These are phyloP conservation scores for Clausena lansium DNA, from an alignment of 345 rosid species.

Conservation along the genomic window DNA sequence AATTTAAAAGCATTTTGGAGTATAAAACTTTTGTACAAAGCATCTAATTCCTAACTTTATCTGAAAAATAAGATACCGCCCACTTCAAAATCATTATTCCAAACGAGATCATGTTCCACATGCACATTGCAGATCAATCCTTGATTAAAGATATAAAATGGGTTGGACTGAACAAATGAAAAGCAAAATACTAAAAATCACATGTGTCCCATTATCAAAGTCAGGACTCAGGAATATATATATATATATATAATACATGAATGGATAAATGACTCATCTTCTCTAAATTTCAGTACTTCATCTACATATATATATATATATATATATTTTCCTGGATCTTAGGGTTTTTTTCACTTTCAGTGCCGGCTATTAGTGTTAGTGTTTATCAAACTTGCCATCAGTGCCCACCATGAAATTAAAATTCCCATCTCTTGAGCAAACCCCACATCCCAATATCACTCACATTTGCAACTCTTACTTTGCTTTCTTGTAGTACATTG, in stretches of 20 bases:
- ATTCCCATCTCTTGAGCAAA: neutral
- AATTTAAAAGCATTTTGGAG: neutral
- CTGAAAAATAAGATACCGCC: neutral
- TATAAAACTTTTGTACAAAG: too few species aligned
- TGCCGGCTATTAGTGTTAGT: neutral
- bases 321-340: neutral
- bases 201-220: neutral
- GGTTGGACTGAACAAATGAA: neutral
- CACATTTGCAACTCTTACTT: conserved; percentile 1
- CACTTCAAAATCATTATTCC: neutral
- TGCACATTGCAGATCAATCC: neutral
- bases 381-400: neutral
- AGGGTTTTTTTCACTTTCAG: neutral
- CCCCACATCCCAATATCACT: neutral
- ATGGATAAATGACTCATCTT: too few species aligned
- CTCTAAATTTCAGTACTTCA: neutral
- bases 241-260: neutral
- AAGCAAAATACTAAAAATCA: neutral
- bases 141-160: neutral
- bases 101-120: neutral
- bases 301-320: too few species aligned
- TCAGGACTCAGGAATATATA: too few species aligned
- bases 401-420: neutral
- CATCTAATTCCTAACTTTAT: too few species aligned
- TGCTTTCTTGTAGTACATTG: neutral